Conservation (phyloP, 495 filamentous ascomycete species). For the Xylona heveae region DNA sequence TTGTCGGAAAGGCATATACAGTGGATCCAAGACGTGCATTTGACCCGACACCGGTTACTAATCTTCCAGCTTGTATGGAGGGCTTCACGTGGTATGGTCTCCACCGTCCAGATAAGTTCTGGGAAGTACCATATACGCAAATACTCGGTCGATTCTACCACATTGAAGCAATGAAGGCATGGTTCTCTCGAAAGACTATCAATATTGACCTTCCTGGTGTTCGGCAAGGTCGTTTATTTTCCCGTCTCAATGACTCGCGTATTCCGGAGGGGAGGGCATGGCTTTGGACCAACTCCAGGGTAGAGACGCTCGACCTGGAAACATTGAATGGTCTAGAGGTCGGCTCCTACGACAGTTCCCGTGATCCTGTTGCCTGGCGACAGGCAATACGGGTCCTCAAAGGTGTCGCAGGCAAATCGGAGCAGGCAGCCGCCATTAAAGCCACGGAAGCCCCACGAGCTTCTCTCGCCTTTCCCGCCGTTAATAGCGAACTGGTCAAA, state of each 20-base stretch:
- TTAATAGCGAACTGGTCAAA: too few species aligned
- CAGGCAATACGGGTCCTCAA: conserved; percentile 20
- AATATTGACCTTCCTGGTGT: conserved; percentile 17
- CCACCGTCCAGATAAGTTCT: conserved; percentile 14
- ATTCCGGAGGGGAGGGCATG: conserved; percentile 22
- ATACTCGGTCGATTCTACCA: conserved; percentile 33
- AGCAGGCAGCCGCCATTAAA: too few species aligned
- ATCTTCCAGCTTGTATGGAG: conserved; percentile 17
- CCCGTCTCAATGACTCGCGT: conserved; percentile 20
- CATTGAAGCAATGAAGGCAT: conserved; percentile 22
- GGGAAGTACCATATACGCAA: conserved; percentile 26
- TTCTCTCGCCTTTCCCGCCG: too few species aligned
- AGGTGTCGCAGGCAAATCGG: conserved; percentile 22
- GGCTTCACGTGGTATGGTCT: conserved; percentile 29
- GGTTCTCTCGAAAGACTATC: conserved; percentile 13
- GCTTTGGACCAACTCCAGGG: conserved; percentile 35
- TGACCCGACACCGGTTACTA: conserved; percentile 9
- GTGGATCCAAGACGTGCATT: conserved; percentile 11
- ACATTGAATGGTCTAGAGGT: conserved; percentile 29
- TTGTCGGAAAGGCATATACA: conserved; percentile 30
- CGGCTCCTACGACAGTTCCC: conserved; percentile 18
- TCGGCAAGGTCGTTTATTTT: conserved; percentile 20
- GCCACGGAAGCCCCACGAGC: too few species aligned
- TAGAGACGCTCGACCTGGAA: conserved; percentile 29
- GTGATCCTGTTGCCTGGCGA: conserved; percentile 24